Evolutionary conservation across 2,329 filamentous ascomycete species (phyloP).

Genomic region (Sarocladium oryzae): DNA sequence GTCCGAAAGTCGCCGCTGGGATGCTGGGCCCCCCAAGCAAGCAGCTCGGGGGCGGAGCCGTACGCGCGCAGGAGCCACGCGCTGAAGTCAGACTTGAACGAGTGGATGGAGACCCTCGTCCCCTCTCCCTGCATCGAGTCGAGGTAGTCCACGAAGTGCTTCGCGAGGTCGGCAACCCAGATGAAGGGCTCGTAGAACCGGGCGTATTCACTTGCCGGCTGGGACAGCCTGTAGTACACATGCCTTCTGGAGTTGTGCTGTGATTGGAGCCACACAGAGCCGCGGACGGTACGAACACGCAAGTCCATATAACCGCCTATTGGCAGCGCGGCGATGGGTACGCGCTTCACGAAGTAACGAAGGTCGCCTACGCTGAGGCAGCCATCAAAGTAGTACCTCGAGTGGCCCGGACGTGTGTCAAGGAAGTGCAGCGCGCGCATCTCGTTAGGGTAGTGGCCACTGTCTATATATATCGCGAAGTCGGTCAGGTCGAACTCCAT

Average conservation of each 20-base stretch:
- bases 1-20: slow-evolving; percentile 54
- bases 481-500: slow-evolving; percentile 47
- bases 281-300: slow-evolving; percentile 37
- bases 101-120: slow-evolving; percentile 38
- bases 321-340: slow-evolving; percentile 52
- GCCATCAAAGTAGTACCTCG: slow-evolving; percentile 53
- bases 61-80: slow-evolving; percentile 48
- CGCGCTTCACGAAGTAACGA: slow-evolving; percentile 44
- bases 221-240: slow-evolving; percentile 58
- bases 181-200: slow-evolving; percentile 57
- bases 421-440: slow-evolving; percentile 51
- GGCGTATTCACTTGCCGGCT: slow-evolving; percentile 53
- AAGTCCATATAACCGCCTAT: slow-evolving; percentile 58
- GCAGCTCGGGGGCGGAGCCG: slow-evolving; percentile 31
- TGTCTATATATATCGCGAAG: slow-evolving; percentile 51
- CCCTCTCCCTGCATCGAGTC: slow-evolving; percentile 23
- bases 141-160: slow-evolving; percentile 66
- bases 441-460: slow-evolving; percentile 33
- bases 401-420: slow-evolving; percentile 26
- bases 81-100: slow-evolving; percentile 54
- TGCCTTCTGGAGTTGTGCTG: slow-evolving; percentile 27
- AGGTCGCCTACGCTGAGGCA: slow-evolving; percentile 39
- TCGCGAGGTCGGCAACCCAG: slow-evolving; percentile 66
- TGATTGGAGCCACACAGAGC: slow-evolving; percentile 60
- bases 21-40: slow-evolving; percentile 47